Evolutionary conservation across 1,139 yeast genomes (phyloP).

Genomic region (Kluyveromyces marxianus): DNA sequence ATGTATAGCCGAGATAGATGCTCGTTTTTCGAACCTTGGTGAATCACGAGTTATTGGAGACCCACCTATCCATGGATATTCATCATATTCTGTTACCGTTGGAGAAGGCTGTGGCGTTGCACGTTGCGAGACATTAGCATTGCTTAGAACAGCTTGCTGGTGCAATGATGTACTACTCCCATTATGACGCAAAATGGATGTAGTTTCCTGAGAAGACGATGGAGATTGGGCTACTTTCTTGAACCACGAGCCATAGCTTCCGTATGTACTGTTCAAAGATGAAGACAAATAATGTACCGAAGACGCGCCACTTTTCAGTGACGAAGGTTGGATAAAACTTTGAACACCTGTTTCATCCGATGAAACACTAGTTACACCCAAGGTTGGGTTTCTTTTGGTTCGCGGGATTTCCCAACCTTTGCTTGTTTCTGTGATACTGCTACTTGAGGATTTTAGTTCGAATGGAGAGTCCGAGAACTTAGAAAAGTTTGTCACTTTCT

Average conservation of each 20-base stretch:
- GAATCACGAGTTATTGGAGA: conserved; percentile 9
- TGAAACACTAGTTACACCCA: conserved; percentile 19
- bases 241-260: conserved; percentile 31
- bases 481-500: background rate
- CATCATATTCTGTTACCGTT: conserved; percentile 27
- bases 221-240: conserved; percentile 24
- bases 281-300: conserved; percentile 28
- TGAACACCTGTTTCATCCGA: conserved; percentile 23
- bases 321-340: conserved; percentile 30
- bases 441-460: conserved; percentile 1
- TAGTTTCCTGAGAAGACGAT: conserved; percentile 19
- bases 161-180: conserved; percentile 23
- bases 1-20: conserved; percentile 6
- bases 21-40: conserved; percentile 10
- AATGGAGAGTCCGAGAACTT: background rate
- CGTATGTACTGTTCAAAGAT: conserved; percentile 26
- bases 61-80: conserved; percentile 26
- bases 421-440: conserved; percentile 12
- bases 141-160: conserved; percentile 13
- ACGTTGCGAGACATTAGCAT: conserved; percentile 4
- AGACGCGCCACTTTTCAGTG: conserved; percentile 26
- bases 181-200: conserved; percentile 16
- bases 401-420: conserved; percentile 31
- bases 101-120: conserved; percentile 29
- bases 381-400: conserved; percentile 14